phyloP scores from a whole-genome alignment of 2,329 filamentous ascomycete species.

The Paecilomyces sp. region DNA sequence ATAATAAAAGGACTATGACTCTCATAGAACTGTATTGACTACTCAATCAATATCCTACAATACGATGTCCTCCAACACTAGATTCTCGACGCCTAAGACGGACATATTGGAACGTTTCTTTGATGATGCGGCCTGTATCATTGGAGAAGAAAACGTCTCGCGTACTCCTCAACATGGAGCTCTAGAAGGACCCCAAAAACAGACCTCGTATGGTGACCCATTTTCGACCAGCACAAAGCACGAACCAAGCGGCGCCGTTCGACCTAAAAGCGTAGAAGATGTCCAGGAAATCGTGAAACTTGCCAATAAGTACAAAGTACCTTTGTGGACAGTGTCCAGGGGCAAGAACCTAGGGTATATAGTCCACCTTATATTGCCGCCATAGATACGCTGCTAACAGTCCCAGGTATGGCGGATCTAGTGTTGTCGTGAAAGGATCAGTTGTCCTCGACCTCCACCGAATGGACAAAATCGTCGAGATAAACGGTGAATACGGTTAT shows the following conservation, averaged over 20 bases:
- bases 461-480: slow-evolving; percentile 25
- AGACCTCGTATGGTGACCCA: background rate
- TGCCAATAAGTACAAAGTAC: slow-evolving; percentile 1
- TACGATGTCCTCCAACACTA: background rate
- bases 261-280: background rate
- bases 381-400: background rate
- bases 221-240: background rate
- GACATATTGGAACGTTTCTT: background rate
- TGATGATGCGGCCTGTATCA: background rate
- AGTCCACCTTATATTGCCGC: background rate
- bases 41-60: no score
- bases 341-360: slow-evolving; percentile 1
- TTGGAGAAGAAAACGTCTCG: background rate
- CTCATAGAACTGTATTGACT: no score
- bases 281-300: background rate
- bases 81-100: background rate
- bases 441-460: slow-evolving; percentile 37
- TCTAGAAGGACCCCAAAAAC: background rate
- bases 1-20: no score
- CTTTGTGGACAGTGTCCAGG: slow-evolving; percentile 1
- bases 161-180: background rate
- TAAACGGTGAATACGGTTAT: slow-evolving; percentile 22
- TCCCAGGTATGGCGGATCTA: slow-evolving; percentile 40
- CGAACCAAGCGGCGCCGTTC: background rate
- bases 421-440: slow-evolving; percentile 36